Base-by-base conservation (phyloP, 495 filamentous ascomycete species). In the Penicillium nucicola region DNA sequence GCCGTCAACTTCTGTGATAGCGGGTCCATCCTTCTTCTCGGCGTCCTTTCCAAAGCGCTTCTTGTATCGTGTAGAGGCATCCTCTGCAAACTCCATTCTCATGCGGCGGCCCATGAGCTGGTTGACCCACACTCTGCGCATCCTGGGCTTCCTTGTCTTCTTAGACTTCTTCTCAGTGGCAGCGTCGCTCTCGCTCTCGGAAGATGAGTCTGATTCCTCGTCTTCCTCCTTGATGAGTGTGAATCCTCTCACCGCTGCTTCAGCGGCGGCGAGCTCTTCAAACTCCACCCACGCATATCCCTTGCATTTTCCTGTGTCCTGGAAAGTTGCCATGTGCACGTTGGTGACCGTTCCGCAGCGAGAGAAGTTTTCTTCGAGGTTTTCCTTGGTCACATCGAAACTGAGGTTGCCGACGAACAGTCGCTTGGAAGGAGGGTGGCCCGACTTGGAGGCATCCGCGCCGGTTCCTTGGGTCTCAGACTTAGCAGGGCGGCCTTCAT, bases 241-340 rank as follows among this genome's bases (percentile, higher is more conserved):
- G 61, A 82, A 95, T 2, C 95, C 95, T 52, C 81, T 85, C 55
- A 96, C 90, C 7, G 91, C 93, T 60, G 80, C 82, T 56, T 83
- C 75, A 0, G 88, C 90, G 0, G 84, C 80, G 15, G 87, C 84
- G 14, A 89, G 55, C 19, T 90, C 84, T 62, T 84, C 84, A 71
- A 97, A 99, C 33, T 86, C 85, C 40, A 97, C 83, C 88, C 93
- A 97, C 15, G 85, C 92, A 75, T 88, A 99, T 1, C 93, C 93
- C 74, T 97, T 97, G 75, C 95, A 97, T 73, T 97, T 97, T 20
- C 93, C 95, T 33, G 85, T 83, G 61, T 99, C 95, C 66, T 97
- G 90, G 62, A 99, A 99, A 0, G 92, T 96, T 2, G 95, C 95
- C 39, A 96, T 71, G 65, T 92, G 89, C 55, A 91, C 77, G 69